Base-by-base conservation (phyloP, 225 moss, liverwort and hornwort species). In the Bryum argenteum region DNA sequence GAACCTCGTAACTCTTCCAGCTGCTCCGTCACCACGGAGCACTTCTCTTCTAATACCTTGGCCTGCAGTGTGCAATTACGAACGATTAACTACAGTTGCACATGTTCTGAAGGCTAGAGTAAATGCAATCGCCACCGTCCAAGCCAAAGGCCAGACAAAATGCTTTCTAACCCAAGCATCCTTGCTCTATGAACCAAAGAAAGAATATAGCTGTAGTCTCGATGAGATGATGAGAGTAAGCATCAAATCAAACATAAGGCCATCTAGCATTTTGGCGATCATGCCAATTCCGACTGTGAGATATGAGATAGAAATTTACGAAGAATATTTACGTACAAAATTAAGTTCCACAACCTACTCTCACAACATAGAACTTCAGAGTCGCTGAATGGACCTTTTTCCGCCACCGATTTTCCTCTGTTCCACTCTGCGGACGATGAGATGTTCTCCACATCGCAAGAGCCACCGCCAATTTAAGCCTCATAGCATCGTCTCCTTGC, bases 1-100 rank as follows among this genome's bases (percentile, higher is more conserved):
- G 13, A 14, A 87, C 87, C 87, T 87, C 65, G 75, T 15, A 78
- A 59, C 58, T 76, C 76, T 39, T 83, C 78, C 38, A 87, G 76
- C 73, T 81, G 70, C 73, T 76, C 53, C 44, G 63, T 78, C 59
- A 79, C 63, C 54, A 48, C 33, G 22, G 42, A 63, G 47, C 67
- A 72, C 45, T 87, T 78, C 58, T 76, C 74, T 78, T 87, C 83
- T 22, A 79, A 66, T 43, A 74, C 38, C 65, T 77, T 67, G 62
- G 67, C 81, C 87, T 87, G 87, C 55, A 64, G 74, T 13, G 39
- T 61, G 33, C 20, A 58, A 18, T 40, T 60, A 71, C 45, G 21
- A 37, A 66, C 10, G 45, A 15, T 21, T 48, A 53, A 55, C 47
- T 47, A 40, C 8, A 39, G 39, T 68, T 0, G 64, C 45, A 60